Conservation (phyloP, 768 basidiomycete species). For the Hygrocybe punicea region DNA sequence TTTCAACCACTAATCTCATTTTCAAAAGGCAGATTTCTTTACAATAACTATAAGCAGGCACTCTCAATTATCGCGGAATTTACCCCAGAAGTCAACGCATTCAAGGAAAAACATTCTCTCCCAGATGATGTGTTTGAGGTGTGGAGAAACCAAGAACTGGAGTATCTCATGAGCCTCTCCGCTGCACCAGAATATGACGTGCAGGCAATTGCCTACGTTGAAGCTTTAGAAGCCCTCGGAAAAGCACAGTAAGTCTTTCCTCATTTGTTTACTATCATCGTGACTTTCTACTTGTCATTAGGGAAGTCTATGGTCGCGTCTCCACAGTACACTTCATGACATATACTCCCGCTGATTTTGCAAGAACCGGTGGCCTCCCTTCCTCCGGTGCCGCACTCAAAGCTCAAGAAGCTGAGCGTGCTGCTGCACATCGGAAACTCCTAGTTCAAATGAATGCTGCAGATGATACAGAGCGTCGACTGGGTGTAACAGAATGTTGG, state of each 20-base stretch:
- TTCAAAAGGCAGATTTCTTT: conserved; percentile 17
- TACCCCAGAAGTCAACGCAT: neutral
- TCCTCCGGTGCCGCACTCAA: neutral
- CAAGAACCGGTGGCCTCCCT: neutral
- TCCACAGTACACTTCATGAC: neutral
- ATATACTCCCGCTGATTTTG: neutral
- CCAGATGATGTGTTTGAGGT: conserved; percentile 6
- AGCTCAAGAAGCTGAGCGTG: neutral
- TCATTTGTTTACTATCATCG: neutral
- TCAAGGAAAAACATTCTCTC: conserved; percentile 5
- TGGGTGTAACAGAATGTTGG: conserved; percentile 17
- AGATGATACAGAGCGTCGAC: conserved; percentile 6
- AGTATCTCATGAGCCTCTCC: conserved; percentile 14
- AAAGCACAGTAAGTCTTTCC: conserved; percentile 11
- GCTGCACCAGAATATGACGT: conserved; percentile 16
- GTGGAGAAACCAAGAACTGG: conserved; percentile 20
- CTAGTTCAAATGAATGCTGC: conserved; percentile 5
- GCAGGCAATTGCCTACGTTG: conserved; percentile 16
- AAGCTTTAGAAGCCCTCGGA: conserved; percentile 8
- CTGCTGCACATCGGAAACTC: neutral
- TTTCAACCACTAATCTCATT: neutral
- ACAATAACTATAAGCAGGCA: conserved; percentile 27
- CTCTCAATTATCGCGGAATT: conserved; percentile 15
- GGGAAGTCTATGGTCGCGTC: neutral
- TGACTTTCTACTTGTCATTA: neutral